Base-by-base conservation (phyloP, 169 alveolate genomes). In the Eimeria acervulina region DNA sequence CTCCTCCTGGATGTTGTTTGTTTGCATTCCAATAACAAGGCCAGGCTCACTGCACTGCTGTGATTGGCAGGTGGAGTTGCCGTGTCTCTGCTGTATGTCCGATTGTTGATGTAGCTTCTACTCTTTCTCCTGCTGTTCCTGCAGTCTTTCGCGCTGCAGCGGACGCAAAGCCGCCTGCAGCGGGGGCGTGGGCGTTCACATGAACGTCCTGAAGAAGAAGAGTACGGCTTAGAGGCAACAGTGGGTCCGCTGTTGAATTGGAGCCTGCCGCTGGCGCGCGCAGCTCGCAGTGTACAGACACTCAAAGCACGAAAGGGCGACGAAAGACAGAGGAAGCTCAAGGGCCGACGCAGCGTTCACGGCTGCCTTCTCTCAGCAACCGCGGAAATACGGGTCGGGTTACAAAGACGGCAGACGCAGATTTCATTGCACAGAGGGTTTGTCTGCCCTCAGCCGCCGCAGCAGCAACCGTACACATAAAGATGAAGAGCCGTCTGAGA, bases 111-210 rank as follows among this genome's bases (percentile, higher is more conserved):
- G 33, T 21, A 13, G 51, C 33, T 28, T 55, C 26, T 76, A 31
- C 66, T 85, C 31, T 4, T 85, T 51, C 38, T 47, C 40, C 51
- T 85, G 93, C 81, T 85, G 76, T 81, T 61, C 81, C 47, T 85
- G 93, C 93, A 85, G 76, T 15, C 81, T 40, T 61, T 85, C 55
- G 81, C 93, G 93, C 93, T 85, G 93, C 93, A 85, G 93, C 93
- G 93, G 93, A 85, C 93, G 81, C 59, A 85, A 55, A 85, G 93
- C 93, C 93, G 93, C 93, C 93, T 85, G 93, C 93, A 85, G 93
- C 93, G 93, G 93, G 93, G 93, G 80, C 93, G 63, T 85, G 93
- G 93, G 81, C 93, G 93, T 85, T 85, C 93, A 85, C 93, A 85
- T 85, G 63, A 85, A 85, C 76, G 93, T 59, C 93, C 93, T 85